Evolutionary conservation across 1,284 basidiomycete genomes (phyloP).

Genomic region (Sanghuangporus baumii): DNA sequence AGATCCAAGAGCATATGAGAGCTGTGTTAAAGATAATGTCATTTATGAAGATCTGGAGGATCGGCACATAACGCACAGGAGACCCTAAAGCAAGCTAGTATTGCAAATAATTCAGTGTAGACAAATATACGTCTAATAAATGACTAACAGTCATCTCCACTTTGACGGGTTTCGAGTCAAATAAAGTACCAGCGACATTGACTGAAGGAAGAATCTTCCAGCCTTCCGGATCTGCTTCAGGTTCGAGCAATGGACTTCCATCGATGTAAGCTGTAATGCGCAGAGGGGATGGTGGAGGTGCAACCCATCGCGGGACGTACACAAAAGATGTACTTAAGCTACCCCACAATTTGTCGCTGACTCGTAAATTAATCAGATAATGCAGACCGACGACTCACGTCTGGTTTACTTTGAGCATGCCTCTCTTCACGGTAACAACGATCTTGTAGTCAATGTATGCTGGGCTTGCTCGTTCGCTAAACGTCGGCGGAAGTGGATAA

Average conservation of each 20-base stretch:
- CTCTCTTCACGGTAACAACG: constrained; percentile 29
- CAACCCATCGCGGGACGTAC: constrained; percentile 30
- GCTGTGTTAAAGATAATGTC: constrained; percentile 26
- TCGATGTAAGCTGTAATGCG: constrained; percentile 29
- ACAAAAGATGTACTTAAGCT: constrained; percentile 28
- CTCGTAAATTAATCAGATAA: not conserved
- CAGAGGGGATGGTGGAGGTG: constrained; percentile 28
- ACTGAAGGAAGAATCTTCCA: constrained; percentile 30
- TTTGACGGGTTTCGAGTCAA: constrained; percentile 32
- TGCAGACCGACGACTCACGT: constrained; percentile 22
- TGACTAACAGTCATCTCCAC: constrained; percentile 36
- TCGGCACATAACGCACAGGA: constrained; percentile 36
- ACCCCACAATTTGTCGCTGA: not conserved
- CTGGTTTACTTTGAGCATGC: constrained; percentile 29
- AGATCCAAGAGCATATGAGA: constrained; percentile 43
- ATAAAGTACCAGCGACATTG: constrained; percentile 27
- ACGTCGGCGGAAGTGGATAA: constrained; percentile 32
- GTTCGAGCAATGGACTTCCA: constrained; percentile 26
- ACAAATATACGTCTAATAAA: not conserved
- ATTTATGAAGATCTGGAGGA: not conserved
- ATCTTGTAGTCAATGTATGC: constrained; percentile 37
- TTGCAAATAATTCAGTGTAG: not conserved
- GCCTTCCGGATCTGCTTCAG: constrained; percentile 30
- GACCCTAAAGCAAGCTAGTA: constrained; percentile 45
- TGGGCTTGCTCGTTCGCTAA: constrained; percentile 33